A percentile compares a stretch with the other conserved stretches of the same genome.
Evolutionary conservation across 2,329 filamentous ascomycete species (phyloP).

Genomic region (Beauveria australis): DNA sequence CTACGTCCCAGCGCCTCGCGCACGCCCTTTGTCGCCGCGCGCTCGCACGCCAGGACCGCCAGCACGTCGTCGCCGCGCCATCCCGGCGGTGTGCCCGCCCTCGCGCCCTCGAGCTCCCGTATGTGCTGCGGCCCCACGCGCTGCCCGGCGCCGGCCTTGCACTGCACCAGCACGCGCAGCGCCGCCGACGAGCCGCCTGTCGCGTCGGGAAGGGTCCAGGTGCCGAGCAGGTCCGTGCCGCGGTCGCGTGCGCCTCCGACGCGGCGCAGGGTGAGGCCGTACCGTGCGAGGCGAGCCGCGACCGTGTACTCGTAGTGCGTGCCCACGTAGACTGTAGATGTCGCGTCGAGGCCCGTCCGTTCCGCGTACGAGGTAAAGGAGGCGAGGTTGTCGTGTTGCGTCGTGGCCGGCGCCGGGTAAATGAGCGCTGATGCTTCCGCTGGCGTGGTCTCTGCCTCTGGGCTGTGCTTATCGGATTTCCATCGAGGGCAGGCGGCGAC

Average conservation of each 20-base stretch:
- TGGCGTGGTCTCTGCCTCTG: background rate
- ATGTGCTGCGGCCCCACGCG: slow-evolving; percentile 50
- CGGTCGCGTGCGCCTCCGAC: slow-evolving; percentile 59
- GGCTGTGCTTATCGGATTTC: background rate
- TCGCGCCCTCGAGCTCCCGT: slow-evolving; percentile 73
- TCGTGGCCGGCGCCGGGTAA: slow-evolving; percentile 38
- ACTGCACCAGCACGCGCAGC: slow-evolving; percentile 50
- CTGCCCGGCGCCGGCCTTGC: slow-evolving; percentile 51
- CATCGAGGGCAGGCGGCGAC: background rate
- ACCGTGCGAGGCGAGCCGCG: slow-evolving; percentile 42
- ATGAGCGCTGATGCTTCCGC: slow-evolving; percentile 14
- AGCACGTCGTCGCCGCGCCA: slow-evolving; percentile 57
- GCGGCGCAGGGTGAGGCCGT: slow-evolving; percentile 58
- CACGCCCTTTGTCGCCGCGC: slow-evolving; percentile 69
- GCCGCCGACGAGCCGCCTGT: slow-evolving; percentile 8
- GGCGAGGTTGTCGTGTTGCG: slow-evolving; percentile 53
- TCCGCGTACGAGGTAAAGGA: slow-evolving; percentile 59
- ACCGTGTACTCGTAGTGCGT: slow-evolving; percentile 72
- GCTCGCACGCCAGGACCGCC: slow-evolving; percentile 61
- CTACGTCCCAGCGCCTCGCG: slow-evolving; percentile 62
- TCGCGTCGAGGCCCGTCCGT: slow-evolving; percentile 44
- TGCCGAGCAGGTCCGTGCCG: slow-evolving; percentile 67
- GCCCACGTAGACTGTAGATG: slow-evolving; percentile 57
- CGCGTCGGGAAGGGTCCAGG: slow-evolving; percentile 52
- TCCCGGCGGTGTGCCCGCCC: slow-evolving; percentile 62